Evolutionary conservation across 1,284 basidiomycete species (phyloP).

Genomic region (Pyrrhoderma lamaoense): DNA sequence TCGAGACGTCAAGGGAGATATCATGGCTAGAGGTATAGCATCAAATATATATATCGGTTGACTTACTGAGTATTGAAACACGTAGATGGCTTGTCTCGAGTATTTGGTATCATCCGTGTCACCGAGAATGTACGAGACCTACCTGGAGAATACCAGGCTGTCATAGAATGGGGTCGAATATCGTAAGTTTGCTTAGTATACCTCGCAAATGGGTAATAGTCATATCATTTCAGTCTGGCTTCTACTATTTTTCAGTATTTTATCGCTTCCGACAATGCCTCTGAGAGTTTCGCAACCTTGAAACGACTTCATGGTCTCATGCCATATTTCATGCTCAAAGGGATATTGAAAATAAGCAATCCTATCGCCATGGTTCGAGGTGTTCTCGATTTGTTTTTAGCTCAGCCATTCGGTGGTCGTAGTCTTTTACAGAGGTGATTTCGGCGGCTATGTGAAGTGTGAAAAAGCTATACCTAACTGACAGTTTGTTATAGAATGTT

Average conservation of each 20-base stretch:
- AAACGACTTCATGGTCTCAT: constrained; percentile 95
- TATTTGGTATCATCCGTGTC: constrained; percentile 84
- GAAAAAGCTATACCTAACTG: background rate
- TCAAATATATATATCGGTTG: too few relatives aligned
- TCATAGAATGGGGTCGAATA: constrained; percentile 95
- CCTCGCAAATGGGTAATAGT: constrained; percentile 7
- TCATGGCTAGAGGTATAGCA: constrained; percentile 68
- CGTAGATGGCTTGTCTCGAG: constrained; percentile 76
- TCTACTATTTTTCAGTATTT: constrained; percentile 96
- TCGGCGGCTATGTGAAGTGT: constrained; percentile 1
- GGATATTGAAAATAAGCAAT: constrained; percentile 89
- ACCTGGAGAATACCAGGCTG: constrained; percentile 80
- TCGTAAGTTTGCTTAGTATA: constrained; percentile 52
- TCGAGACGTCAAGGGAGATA: constrained; percentile 84
- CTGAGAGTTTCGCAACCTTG: constrained; percentile 79
- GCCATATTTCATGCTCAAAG: constrained; percentile 96
- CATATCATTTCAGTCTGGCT: constrained; percentile 55
- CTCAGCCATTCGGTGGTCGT: constrained; percentile 91
- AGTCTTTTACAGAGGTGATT: constrained; percentile 79
- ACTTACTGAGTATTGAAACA: background rate
- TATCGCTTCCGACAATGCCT: constrained; percentile 88
- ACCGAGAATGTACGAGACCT: constrained; percentile 76
- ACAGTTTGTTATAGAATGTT: constrained; percentile 69
- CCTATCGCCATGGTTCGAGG: constrained; percentile 94
- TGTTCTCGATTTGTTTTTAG: constrained; percentile 94